Evolutionary conservation across 2,329 filamentous ascomycete species (phyloP), one percentile per base, ranked within the genome.

Genomic region (Aspergillus oerlinghausenensis): DNA sequence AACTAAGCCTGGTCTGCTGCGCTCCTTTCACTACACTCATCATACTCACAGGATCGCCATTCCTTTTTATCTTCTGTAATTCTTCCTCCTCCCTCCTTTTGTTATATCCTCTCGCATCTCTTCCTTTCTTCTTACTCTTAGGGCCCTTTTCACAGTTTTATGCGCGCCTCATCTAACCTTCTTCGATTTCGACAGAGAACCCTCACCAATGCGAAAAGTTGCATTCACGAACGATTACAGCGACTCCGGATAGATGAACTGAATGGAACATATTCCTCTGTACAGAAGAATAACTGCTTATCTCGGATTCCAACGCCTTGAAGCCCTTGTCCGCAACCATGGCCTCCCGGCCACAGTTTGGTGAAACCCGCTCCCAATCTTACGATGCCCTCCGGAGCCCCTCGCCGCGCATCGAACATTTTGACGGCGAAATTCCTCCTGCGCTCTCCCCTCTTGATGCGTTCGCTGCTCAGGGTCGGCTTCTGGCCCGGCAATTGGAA

Each of bases 381-480:
- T 77, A 81, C 52, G 75, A 79, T 26, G 83, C 76, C 10, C 68
- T 78, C 53, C 78, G 81, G 19, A 81, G 80, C 35, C 80, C 82
- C 61, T 92, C 89, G n/a, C 88, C 89, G 45, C 86, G 88, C 60
- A 78, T 91, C 57, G 72, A 75, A 60, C 88, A 92, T 73, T 81
- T 89, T 56, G 88, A 88, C 56, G 90, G 90, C 60, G 89, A 93
- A 61, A 61, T 74, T 1, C 93, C 94, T 21, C 94, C 94, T 4
- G 89, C 94, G 52, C 82, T 97, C 55, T 97, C 94, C 7, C 94
- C 94, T 10, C 83, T 99, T 62, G 94, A 99, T 80, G 93, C 93
- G 50, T 95, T 99, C 71, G 93, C 93, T 23, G 82, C 93, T 60
- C 93, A 97, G 70, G 95, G 92, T 66, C 88, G 93, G 56, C 78